These are phyloP conservation scores for Geotrichum armillariae DNA, from an alignment of 1,139 yeast species.

Conservation along the genomic window DNA sequence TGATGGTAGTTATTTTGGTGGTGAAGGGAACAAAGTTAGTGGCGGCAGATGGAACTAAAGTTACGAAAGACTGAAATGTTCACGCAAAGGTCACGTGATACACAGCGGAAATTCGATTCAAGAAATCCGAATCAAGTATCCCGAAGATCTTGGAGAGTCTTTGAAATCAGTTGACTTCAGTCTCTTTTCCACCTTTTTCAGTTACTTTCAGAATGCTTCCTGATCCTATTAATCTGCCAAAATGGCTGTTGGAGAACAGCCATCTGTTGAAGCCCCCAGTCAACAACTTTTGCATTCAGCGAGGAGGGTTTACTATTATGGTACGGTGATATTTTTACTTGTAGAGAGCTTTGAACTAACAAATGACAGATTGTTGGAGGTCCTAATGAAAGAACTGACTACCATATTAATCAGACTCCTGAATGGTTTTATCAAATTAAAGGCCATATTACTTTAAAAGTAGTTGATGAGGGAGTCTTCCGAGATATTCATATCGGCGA, in stretches of 20 bases:
- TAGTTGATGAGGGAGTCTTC: conserved; percentile 81
- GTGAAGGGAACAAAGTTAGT: not conserved
- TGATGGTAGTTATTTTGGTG: not conserved
- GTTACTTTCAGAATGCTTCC: conserved; percentile 63
- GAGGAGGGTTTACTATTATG: conserved; percentile 94
- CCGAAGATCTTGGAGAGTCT: too few species aligned
- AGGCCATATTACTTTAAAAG: conserved; percentile 81
- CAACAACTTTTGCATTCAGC: conserved; percentile 83
- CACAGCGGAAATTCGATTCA: too few species aligned
- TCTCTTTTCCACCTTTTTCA: too few species aligned
- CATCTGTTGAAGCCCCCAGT: conserved; percentile 87
- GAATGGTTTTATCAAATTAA: conserved; percentile 89
- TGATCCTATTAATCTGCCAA: conserved; percentile 69
- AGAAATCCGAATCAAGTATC: too few species aligned
- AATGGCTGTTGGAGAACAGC: conserved; percentile 78
- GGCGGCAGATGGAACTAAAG: not conserved
- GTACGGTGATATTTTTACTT: conserved; percentile 35
- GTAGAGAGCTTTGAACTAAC: not conserved
- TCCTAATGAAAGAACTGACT: conserved; percentile 90
- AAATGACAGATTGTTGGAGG: conserved; percentile 69
- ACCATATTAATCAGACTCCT: conserved; percentile 91
- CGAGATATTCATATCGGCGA: conserved; percentile 73
- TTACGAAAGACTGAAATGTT: not conserved
- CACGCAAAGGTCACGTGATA: not conserved
- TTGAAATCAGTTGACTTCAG: too few species aligned